Percentiles rank a stretch among this genome's conserved stretches.
phyloP scores from a whole-genome alignment of 176 grass and related monocot genomes.

The Musa acuminata region DNA sequence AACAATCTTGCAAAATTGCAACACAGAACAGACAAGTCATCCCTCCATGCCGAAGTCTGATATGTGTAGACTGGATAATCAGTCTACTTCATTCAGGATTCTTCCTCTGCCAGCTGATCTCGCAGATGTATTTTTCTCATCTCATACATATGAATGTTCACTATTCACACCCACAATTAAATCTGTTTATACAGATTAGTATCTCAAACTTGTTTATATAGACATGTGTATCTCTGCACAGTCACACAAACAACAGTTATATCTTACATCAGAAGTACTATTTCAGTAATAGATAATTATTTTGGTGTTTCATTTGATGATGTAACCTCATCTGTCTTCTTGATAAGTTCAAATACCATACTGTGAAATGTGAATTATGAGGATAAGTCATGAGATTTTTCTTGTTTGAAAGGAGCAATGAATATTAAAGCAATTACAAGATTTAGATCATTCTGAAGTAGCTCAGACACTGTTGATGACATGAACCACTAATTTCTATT shows the following conservation, averaged over 20 bases:
- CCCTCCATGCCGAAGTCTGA: constrained; percentile 23
- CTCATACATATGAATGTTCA: constrained; percentile 20
- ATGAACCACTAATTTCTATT: not conserved
- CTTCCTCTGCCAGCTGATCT: constrained; percentile 76
- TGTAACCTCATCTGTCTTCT: not conserved
- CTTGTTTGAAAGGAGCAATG: not conserved
- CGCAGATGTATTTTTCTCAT: constrained; percentile 54
- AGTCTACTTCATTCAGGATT: constrained; percentile 68
- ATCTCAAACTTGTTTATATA: too few relatives aligned
- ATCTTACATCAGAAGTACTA: not conserved
- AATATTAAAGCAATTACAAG: not conserved
- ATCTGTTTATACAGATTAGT: constrained; percentile 4
- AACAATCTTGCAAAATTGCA: constrained; percentile 37
- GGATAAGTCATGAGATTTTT: not conserved
- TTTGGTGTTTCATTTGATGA: not conserved
- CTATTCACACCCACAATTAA: not conserved
- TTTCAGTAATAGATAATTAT: not conserved
- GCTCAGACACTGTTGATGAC: not conserved
- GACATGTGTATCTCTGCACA: not conserved
- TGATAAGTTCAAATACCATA: not conserved
- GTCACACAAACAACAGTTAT: not conserved
- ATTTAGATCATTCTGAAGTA: not conserved
- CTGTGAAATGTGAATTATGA: not conserved
- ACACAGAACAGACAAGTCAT: constrained; percentile 27
- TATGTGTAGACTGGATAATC: constrained; percentile 79